Percentiles rank a stretch among this genome's conserved stretches.
Conservation (phyloP, 192 early-diverging fungal genomes). For the Podila verticillata region DNA sequence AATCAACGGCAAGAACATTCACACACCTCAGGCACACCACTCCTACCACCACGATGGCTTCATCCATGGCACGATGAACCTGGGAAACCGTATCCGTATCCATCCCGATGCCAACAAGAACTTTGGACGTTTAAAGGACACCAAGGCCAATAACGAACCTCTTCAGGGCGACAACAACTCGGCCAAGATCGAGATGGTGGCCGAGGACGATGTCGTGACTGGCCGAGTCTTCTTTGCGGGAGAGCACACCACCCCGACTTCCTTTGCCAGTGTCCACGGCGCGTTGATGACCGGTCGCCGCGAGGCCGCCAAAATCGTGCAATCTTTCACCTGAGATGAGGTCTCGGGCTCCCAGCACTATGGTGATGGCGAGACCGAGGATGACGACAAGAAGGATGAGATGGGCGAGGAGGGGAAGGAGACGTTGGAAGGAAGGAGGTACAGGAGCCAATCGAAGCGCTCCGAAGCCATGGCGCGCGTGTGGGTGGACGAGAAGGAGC, state of each 20-base stretch:
- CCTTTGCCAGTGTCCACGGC: conserved; percentile 59
- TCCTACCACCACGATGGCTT: not conserved
- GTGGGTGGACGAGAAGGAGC: no score
- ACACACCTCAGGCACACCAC: not conserved
- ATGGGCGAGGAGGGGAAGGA: no score
- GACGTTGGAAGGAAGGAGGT: no score
- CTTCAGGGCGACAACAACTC: not conserved
- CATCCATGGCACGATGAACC: not conserved
- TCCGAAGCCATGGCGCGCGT: no score
- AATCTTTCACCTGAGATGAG: conserved; percentile 17
- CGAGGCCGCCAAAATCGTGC: conserved; percentile 41
- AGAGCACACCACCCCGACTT: conserved; percentile 53
- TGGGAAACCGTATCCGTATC: no score
- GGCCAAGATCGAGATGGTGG: conserved; percentile 22
- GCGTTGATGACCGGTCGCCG: conserved; percentile 56
- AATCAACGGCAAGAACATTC: not conserved
- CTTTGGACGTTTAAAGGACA: not conserved
- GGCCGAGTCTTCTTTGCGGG: conserved; percentile 56
- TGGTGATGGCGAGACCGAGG: no score
- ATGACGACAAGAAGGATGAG: no score
- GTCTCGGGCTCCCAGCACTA: not conserved
- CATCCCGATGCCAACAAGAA: no score
- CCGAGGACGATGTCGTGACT: conserved; percentile 10
- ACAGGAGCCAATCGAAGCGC: no score
- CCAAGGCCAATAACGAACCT: not conserved